Evolutionary conservation across 2,329 filamentous ascomycete species (phyloP).

Genomic region (Pseudogymnoascus sp.): DNA sequence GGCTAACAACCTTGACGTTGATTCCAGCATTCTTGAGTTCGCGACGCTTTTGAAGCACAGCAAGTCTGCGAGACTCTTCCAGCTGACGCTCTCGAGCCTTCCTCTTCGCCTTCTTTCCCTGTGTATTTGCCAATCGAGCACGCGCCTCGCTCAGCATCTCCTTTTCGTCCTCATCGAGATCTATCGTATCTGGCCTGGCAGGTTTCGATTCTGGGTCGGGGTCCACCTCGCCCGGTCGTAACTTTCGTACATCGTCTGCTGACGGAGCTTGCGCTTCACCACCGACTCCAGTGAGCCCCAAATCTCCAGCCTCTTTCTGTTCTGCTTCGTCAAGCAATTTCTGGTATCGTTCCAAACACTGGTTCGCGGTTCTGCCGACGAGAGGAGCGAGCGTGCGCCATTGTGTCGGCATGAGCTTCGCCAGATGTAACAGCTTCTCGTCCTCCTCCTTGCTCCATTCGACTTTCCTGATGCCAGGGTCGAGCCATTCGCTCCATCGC

Average conservation of each 20-base stretch:
- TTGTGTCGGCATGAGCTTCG: slow-evolving; percentile 98
- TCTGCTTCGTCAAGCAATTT: slow-evolving; percentile 95
- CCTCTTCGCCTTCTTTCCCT: slow-evolving; percentile 97
- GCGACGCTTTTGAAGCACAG: slow-evolving; percentile 85
- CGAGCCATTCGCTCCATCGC: slow-evolving; percentile 96
- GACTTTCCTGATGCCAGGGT: slow-evolving; percentile 95
- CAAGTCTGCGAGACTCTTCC: slow-evolving; percentile 85
- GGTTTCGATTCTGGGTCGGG: slow-evolving; percentile 97
- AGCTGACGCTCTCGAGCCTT: slow-evolving; percentile 94
- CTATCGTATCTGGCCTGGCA: slow-evolving; percentile 89
- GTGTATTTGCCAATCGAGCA: slow-evolving; percentile 91
- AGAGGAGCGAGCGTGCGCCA: slow-evolving; percentile 98
- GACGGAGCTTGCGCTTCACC: slow-evolving; percentile 80
- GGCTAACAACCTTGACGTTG: slow-evolving; percentile 88
- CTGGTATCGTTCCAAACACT: slow-evolving; percentile 95
- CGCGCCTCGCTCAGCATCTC: slow-evolving; percentile 98
- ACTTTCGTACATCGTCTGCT: slow-evolving; percentile 80
- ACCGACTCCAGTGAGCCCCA: slow-evolving; percentile 78
- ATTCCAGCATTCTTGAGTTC: slow-evolving; percentile 97
- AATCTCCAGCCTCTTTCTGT: slow-evolving; percentile 68
- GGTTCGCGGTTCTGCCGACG: slow-evolving; percentile 90
- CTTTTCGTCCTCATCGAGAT: slow-evolving; percentile 98
- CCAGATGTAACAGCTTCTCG: slow-evolving; percentile 90
- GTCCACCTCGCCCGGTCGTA: slow-evolving; percentile 89
- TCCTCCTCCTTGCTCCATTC: slow-evolving; percentile 99